phyloP scores from a whole-genome alignment of 2,329 filamentous ascomycete species.

The Aspergillus carbonarius region DNA sequence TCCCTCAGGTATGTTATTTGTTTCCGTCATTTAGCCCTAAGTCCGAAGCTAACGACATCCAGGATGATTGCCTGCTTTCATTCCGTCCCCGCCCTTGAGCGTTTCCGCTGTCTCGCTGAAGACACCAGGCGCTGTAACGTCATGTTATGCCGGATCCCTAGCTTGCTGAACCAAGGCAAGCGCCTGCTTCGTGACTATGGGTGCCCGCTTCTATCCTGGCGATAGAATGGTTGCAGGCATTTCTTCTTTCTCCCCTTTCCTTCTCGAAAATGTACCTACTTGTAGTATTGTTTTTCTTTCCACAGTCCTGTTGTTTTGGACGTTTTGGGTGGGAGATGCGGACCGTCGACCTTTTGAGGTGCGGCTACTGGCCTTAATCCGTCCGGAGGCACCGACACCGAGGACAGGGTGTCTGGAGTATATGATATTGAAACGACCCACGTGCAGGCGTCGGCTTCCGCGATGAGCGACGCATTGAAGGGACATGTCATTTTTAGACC shows the following conservation, averaged over 20 bases:
- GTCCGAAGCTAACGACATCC: conserved; percentile 25
- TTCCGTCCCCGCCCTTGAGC: conserved; percentile 55
- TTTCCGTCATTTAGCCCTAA: conserved; percentile 11
- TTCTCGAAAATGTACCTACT: conserved; percentile 18
- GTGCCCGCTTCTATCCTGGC: conserved; percentile 25
- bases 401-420: conserved; percentile 13
- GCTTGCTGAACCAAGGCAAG: not conserved
- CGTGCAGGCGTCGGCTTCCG: conserved; percentile 12
- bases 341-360: conserved; percentile 1
- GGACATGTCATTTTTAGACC: conserved; percentile 21
- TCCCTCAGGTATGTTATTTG: conserved; percentile 69
- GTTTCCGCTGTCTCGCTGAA: conserved; percentile 3
- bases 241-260: conserved; percentile 10
- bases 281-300: conserved; percentile 8
- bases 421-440: conserved; percentile 22
- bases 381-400: conserved; percentile 1
- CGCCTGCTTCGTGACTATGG: conserved; percentile 11
- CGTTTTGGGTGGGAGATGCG: conserved; percentile 10
- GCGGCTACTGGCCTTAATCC: not conserved
- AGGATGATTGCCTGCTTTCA: conserved; percentile 82
- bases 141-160: not conserved
- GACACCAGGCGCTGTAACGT: not conserved
- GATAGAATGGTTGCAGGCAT: conserved; percentile 21
- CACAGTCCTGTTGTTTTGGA: not conserved
- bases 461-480: conserved; percentile 11